Evolutionary conservation across 202 grass and related monocot species (phyloP), one percentile per base, ranked within the genome.

Genomic region (Carex sylvatica): DNA sequence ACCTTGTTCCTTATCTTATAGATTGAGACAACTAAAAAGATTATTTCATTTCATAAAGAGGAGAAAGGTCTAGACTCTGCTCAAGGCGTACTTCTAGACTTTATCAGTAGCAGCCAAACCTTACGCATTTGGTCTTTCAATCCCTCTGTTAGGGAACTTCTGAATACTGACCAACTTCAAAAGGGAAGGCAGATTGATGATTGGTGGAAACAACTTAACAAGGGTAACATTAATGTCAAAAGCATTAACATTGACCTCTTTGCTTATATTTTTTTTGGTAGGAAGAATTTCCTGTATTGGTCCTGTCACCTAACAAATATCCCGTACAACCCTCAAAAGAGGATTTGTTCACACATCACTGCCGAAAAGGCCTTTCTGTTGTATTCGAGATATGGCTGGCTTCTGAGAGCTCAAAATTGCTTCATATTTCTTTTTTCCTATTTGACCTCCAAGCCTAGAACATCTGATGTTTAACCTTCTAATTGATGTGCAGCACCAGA

Each of bases 111-210:
- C 87, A 98, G 95, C 81, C 95, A 98, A 85, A 95, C 92, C 64
- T 87, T 98, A 78, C 89, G 95, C 61, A 95, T 98, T 88, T 98
- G 95, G 92, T 91, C 95, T 83, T 93, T 98, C 84, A 98, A 98
- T 82, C 68, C 84, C 82, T 95, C 95, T 38, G 91, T 98, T 73
- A 90, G 95, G 86, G 95, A 98, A 68, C 86, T 91, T 88, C 86
- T 98, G 69, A 98, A 98, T 81, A 91, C 84, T 76, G 95, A 98
- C 62, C 95, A 95, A 60, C 95, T 98, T 90, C 95, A 95, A 66
- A 98, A 98, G 91, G 95, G 95, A 86, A 93, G 91, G 80, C 95
- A 98, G 78, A 98, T 98, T 88, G 91, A 98, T 70, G 95, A 98
- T 78, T 98, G 95, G 95, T 98, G 90, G 92, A 95, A 88, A 83